These are phyloP conservation scores for Thraustotheca clavata DNA, from an alignment of 352 stramenopile genomes.

Conservation along the genomic window DNA sequence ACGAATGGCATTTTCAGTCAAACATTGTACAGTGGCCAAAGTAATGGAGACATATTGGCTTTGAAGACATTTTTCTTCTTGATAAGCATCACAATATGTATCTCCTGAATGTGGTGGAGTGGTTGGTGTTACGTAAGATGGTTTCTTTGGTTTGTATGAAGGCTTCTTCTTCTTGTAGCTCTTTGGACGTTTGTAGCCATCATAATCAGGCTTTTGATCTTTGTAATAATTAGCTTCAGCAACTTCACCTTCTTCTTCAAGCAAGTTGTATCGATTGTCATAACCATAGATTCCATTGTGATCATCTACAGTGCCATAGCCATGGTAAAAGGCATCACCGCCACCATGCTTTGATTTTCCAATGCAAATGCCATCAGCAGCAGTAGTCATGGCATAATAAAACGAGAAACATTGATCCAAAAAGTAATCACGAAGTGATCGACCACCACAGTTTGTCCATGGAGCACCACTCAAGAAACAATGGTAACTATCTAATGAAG, in stretches of 20 bases:
- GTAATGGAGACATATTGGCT: constrained; percentile 9
- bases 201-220: background rate
- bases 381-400: constrained; percentile 4
- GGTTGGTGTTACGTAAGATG: background rate
- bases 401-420: constrained; percentile 15
- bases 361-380: background rate
- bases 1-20: constrained; percentile 17
- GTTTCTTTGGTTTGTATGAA: constrained; percentile 5
- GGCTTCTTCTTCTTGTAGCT: background rate
- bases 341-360: background rate
- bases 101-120: background rate
- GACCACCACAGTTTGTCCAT: constrained; percentile 16
- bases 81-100: constrained; percentile 14
- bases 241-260: background rate
- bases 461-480: constrained; percentile 13
- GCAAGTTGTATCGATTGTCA: background rate
- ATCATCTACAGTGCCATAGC: background rate
- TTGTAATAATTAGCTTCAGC: background rate
- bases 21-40: constrained; percentile 6
- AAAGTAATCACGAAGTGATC: constrained; percentile 10
- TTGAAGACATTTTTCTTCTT: constrained; percentile 10
- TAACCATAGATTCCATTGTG: background rate
- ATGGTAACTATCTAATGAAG: background rate
- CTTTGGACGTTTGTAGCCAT: too few relatives aligned
- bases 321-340: background rate